Conservation (phyloP, 1,139 yeast genomes). For the Saccharomycopsis crataegensis region DNA sequence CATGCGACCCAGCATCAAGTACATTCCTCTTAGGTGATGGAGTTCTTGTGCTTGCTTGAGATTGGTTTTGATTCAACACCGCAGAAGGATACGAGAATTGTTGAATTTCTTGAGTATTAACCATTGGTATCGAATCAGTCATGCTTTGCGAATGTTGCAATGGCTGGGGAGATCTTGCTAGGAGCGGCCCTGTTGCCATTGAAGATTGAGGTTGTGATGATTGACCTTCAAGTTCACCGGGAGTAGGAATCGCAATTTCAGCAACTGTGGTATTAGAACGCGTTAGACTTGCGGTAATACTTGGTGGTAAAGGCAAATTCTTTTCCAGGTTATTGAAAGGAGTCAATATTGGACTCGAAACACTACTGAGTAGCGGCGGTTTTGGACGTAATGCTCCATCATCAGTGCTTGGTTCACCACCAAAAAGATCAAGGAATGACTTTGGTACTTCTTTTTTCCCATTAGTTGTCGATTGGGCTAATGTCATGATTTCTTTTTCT, state of each 20-base stretch:
- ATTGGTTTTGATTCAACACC: not conserved
- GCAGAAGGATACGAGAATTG: not conserved
- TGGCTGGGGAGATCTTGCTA: not conserved
- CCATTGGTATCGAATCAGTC: not conserved
- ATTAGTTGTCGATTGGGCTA: not conserved
- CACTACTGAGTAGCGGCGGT: conserved; percentile 6
- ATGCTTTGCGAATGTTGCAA: not conserved
- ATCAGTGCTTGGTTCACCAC: conserved; percentile 1
- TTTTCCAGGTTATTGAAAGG: conserved; percentile 4
- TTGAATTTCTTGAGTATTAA: not conserved
- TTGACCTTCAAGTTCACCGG: conserved; percentile 6
- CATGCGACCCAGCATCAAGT: not conserved
- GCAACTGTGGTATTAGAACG: conserved; percentile 1
- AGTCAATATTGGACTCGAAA: conserved; percentile 8
- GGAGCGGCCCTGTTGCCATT: not conserved
- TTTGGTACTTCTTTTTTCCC: conserved; percentile 18
- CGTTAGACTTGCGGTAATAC: not conserved
- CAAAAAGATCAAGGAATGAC: conserved; percentile 14
- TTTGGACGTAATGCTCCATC: not conserved
- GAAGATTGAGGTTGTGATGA: not conserved
- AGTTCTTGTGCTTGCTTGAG: not conserved
- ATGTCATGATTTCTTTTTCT: not conserved
- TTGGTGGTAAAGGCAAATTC: conserved; percentile 15
- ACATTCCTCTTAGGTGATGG: conserved; percentile 8
- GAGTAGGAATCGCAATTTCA: conserved; percentile 17